phyloP scores from a whole-genome alignment of 1,284 basidiomycete species.

The Ustilago tritici region DNA sequence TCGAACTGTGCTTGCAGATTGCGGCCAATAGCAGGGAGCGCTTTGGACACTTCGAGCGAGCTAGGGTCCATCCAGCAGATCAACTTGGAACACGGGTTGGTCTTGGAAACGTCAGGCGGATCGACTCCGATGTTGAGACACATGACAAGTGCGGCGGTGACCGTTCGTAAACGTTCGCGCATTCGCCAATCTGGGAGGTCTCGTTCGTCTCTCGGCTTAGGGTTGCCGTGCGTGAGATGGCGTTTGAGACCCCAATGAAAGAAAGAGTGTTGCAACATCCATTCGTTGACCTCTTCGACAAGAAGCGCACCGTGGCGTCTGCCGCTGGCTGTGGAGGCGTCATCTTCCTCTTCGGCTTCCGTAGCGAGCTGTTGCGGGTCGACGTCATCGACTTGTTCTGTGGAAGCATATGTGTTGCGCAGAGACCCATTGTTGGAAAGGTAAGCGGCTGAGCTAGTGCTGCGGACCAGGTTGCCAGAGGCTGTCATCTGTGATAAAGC shows the following conservation, averaged over 20 bases:
- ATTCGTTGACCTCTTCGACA: constrained; percentile 64
- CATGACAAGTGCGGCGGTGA: constrained; percentile 90
- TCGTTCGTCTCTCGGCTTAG: constrained; percentile 77
- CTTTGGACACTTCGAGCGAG: constrained; percentile 76
- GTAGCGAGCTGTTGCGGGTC: constrained; percentile 41
- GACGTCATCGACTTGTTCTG: constrained; percentile 27
- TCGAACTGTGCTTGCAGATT: constrained; percentile 97
- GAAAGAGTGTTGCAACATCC: constrained; percentile 64
- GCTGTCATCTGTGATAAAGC: constrained; percentile 28
- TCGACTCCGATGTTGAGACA: constrained; percentile 98
- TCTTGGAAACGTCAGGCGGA: constrained; percentile 96
- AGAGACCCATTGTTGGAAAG: constrained; percentile 7
- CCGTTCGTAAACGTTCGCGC: constrained; percentile 86
- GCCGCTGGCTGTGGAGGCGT: constrained; percentile 60
- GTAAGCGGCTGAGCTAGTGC: constrained; percentile 14
- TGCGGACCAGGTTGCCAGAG: constrained; percentile 19
- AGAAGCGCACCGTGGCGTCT: constrained; percentile 65
- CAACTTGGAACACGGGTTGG: constrained; percentile 91
- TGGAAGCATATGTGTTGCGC: constrained; percentile 12
- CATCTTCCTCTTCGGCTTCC: constrained; percentile 54
- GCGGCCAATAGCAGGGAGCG: constrained; percentile 78
- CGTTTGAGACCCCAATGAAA: constrained; percentile 75
- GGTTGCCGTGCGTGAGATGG: constrained; percentile 87
- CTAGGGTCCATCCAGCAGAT: constrained; percentile 99
- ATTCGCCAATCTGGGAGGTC: constrained; percentile 77